phyloP scores from a whole-genome alignment of 352 stramenopile genomes.

The Sclerospora graminicola region DNA sequence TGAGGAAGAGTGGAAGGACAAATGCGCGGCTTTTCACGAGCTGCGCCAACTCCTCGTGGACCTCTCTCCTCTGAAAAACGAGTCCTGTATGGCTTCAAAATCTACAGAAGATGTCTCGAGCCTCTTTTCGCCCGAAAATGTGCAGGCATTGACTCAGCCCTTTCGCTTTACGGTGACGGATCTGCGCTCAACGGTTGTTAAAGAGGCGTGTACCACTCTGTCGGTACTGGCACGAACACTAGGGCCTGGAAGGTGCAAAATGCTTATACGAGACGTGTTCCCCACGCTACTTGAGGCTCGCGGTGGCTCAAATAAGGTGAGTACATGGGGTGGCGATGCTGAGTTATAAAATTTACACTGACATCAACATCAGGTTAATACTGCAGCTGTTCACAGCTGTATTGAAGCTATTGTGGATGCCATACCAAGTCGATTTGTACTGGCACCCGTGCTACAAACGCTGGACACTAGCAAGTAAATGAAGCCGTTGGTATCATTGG shows the following conservation, averaged over 20 bases:
- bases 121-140: conserved; percentile 37
- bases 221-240: conserved; percentile 25
- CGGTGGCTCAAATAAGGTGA: conserved; percentile 46
- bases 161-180: conserved; percentile 47
- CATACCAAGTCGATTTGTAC: conserved; percentile 35
- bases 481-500: not conserved
- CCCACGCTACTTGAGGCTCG: conserved; percentile 44
- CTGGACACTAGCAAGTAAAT: conserved; percentile 42
- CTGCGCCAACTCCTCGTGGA: conserved; percentile 23
- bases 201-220: conserved; percentile 47
- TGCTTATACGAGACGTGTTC: conserved; percentile 50
- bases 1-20: conserved; percentile 53
- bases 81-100: not conserved
- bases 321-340: not conserved
- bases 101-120: not conserved
- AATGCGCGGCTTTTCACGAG: conserved; percentile 39
- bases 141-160: conserved; percentile 43
- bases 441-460: conserved; percentile 33
- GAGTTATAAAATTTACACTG: not conserved
- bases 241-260: conserved; percentile 31
- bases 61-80: conserved; percentile 7
- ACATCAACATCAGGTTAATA: conserved; percentile 31
- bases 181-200: conserved; percentile 50
- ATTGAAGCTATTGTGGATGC: conserved; percentile 37
- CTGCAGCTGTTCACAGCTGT: conserved; percentile 34